These are phyloP conservation scores for Murraya paniculata DNA, from an alignment of 345 rosid species.

Conservation along the genomic window DNA sequence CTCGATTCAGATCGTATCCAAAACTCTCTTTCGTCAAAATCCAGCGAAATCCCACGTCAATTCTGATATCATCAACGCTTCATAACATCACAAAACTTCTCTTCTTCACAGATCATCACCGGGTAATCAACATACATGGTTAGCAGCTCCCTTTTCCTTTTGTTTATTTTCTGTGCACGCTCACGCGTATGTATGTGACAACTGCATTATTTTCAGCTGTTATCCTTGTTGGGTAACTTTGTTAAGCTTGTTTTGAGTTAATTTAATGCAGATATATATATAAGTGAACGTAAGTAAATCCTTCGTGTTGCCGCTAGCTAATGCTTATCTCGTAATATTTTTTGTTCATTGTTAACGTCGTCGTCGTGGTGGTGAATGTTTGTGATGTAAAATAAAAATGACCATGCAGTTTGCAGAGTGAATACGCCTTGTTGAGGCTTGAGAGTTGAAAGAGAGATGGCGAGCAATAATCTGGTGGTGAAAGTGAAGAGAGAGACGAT, in stretches of 20 bases:
- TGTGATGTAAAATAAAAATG: background rate
- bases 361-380: background rate
- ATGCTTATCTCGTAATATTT: background rate
- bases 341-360: background rate
- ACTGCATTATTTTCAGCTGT: background rate
- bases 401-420: background rate
- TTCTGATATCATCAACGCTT: conserved; percentile 2
- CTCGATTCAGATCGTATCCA: conserved; percentile 30
- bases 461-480: conserved; percentile 51
- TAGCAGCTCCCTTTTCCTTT: background rate
- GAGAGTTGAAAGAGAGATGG: conserved; percentile 27
- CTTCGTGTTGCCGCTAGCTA: background rate
- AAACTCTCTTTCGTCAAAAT: conserved; percentile 10
- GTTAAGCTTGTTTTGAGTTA: background rate
- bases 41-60: conserved; percentile 30
- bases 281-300: background rate
- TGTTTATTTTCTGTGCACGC: background rate
- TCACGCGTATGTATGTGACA: background rate
- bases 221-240: background rate
- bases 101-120: conserved; percentile 10
- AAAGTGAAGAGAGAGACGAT: conserved; percentile 65
- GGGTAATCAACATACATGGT: background rate
- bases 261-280: background rate
- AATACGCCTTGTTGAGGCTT: background rate
- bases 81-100: background rate